phyloP scores from a whole-genome alignment of 371 early-diverging fungal genomes.

The Mortierella sp. region DNA sequence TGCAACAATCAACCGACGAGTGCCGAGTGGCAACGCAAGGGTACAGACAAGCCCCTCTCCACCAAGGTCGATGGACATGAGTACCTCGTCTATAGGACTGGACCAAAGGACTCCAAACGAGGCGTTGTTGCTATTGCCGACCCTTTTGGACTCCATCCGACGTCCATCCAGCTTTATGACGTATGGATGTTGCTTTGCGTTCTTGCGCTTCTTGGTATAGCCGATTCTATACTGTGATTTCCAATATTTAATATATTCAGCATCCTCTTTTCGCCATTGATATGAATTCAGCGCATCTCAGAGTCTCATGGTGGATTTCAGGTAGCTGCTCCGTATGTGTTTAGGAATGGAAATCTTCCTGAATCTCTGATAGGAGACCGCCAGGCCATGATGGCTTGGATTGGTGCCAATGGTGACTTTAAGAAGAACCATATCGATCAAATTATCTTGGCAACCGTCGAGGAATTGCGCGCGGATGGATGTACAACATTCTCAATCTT shows the following conservation, averaged over 20 bases:
- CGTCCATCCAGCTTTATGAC: not conserved
- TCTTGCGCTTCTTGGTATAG: not conserved
- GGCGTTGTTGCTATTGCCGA: too few species aligned
- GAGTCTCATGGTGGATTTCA: constrained; percentile 47
- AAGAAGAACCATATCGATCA: constrained; percentile 33
- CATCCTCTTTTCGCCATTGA: too few species aligned
- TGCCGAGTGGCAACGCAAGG: too few species aligned
- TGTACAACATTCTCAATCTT: constrained; percentile 48
- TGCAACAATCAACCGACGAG: too few species aligned
- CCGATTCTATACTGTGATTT: too few species aligned
- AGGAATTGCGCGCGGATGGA: constrained; percentile 44
- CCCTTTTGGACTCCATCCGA: not conserved
- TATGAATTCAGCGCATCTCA: constrained; percentile 23
- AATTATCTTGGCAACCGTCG: constrained; percentile 32
- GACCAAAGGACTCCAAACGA: too few species aligned
- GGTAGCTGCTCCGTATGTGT: constrained; percentile 29
- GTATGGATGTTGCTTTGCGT: not conserved
- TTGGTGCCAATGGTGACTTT: constrained; percentile 26
- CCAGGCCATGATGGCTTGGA: constrained; percentile 35
- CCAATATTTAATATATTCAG: too few species aligned
- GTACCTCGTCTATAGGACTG: too few species aligned
- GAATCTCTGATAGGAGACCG: constrained; percentile 19
- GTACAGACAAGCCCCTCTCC: too few species aligned
- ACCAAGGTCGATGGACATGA: too few species aligned
- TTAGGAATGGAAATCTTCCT: constrained; percentile 18